Conservation (phyloP, 108 stramenopile genomes). For the Fragilariopsis cylindrus region DNA sequence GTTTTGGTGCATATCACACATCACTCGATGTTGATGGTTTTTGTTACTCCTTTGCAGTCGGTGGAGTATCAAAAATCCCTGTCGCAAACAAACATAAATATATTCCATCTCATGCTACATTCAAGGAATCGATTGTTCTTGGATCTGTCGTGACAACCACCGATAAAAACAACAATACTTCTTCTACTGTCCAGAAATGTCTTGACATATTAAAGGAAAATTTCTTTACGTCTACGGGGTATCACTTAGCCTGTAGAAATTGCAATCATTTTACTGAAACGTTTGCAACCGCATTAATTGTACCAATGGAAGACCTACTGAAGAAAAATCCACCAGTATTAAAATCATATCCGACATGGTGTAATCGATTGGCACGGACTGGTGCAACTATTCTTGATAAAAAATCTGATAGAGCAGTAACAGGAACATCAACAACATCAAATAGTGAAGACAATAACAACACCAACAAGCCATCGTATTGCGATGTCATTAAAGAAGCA, state of each 20-base stretch:
- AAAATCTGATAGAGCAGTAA: conserved; percentile 11
- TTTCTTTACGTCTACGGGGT: conserved; percentile 19
- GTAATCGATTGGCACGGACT: conserved; percentile 34
- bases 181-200: neutral
- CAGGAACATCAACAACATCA: neutral
- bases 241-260: conserved; percentile 20
- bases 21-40: conserved; percentile 21
- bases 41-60: conserved; percentile 25
- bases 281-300: conserved; percentile 27
- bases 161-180: neutral
- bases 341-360: conserved; percentile 19
- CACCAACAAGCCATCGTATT: neutral
- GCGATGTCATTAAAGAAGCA: conserved; percentile 10
- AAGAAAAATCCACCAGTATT: conserved; percentile 9
- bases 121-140: conserved; percentile 22
- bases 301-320: neutral
- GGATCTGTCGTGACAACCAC: conserved; percentile 11
- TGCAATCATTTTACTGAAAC: conserved; percentile 30
- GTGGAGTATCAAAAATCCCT: conserved; percentile 8
- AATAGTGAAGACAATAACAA: too few relatives aligned
- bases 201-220: neutral
- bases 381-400: conserved; percentile 6
- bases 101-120: conserved; percentile 16
- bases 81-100: conserved; percentile 4
- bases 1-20: conserved; percentile 39